These are phyloP conservation scores for Corchorus olitorius DNA, from an alignment of 345 rosid species.

Conservation along the genomic window DNA sequence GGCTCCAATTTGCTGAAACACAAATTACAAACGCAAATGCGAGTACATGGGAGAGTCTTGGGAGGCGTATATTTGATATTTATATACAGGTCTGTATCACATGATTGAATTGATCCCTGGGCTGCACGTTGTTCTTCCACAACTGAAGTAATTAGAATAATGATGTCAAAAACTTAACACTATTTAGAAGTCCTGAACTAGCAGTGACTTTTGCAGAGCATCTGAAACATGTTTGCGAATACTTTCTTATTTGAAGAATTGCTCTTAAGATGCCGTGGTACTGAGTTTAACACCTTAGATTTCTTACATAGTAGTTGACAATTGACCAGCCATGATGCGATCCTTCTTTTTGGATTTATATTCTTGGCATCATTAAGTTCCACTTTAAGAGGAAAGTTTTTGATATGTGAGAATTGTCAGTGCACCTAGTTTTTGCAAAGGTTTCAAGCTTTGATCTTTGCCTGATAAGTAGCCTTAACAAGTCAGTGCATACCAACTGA, in stretches of 20 bases:
- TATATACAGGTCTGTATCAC: slow-evolving; percentile 47
- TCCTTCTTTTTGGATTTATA: not conserved
- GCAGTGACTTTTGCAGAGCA: not conserved
- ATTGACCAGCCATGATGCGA: not conserved
- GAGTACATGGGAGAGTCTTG: slow-evolving; percentile 43
- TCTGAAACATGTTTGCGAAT: not conserved
- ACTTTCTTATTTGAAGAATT: not conserved
- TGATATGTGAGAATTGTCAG: not conserved
- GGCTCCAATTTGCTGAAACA: slow-evolving; percentile 51
- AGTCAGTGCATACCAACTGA: not conserved
- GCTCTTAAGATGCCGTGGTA: not conserved
- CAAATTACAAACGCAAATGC: slow-evolving; percentile 18
- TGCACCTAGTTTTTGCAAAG: not conserved
- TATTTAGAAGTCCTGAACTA: not conserved
- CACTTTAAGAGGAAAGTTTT: not conserved
- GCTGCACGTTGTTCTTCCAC: not conserved
- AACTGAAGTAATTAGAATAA: not conserved
- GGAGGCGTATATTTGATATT: slow-evolving; percentile 54
- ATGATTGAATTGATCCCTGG: not conserved
- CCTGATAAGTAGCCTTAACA: not conserved
- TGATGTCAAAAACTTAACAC: not conserved
- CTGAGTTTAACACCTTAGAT: not conserved
- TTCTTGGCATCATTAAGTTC: not conserved
- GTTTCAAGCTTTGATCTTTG: not conserved
- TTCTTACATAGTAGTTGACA: not conserved